A percentile compares a stretch with the other conserved stretches of the same genome.
Evolutionary conservation across 331 rosid species (phyloP).

Genomic region (Ulmus americana): DNA sequence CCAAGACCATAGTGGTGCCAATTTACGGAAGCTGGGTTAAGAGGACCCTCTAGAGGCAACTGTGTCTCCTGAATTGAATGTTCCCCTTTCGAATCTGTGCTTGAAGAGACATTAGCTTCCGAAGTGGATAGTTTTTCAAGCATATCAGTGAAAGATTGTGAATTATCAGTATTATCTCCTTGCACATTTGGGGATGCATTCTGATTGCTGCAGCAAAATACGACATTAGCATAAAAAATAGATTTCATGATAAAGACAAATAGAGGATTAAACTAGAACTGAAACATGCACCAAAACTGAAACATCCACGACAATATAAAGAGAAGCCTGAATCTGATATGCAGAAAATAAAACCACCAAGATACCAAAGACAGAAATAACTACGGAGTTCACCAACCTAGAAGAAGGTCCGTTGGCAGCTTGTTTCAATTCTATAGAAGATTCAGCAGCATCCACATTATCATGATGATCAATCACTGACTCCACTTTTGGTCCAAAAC

Average conservation of each 20-base stretch:
- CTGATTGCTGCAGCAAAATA: slow-evolving; percentile 41
- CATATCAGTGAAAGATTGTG: slow-evolving; percentile 31
- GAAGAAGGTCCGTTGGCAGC: slow-evolving; percentile 30
- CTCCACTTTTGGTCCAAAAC: slow-evolving; percentile 24
- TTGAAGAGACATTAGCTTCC: slow-evolving; percentile 31
- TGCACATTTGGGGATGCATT: slow-evolving; percentile 28
- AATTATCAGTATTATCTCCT: slow-evolving; percentile 39
- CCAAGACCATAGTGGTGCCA: slow-evolving; percentile 53
- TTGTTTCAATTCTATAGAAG: slow-evolving; percentile 36
- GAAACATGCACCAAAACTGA: neutral
- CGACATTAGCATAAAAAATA: neutral
- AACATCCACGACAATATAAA: neutral
- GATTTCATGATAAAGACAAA: neutral
- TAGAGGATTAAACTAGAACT: neutral
- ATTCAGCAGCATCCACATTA: slow-evolving; percentile 28
- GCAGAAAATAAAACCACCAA: neutral
- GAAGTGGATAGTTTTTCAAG: slow-evolving; percentile 33
- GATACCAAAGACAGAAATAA: neutral
- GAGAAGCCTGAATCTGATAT: neutral
- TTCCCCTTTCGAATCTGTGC: slow-evolving; percentile 38
- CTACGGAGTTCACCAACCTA: slow-evolving; percentile 46
- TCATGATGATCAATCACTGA: slow-evolving; percentile 30
- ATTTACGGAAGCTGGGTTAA: slow-evolving; percentile 30
- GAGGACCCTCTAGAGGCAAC: slow-evolving; percentile 38
- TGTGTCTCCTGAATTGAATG: slow-evolving; percentile 42